Evolutionary conservation across 179 eudicot genomes (phyloP).

Genomic region (Vitellaria paradoxa): DNA sequence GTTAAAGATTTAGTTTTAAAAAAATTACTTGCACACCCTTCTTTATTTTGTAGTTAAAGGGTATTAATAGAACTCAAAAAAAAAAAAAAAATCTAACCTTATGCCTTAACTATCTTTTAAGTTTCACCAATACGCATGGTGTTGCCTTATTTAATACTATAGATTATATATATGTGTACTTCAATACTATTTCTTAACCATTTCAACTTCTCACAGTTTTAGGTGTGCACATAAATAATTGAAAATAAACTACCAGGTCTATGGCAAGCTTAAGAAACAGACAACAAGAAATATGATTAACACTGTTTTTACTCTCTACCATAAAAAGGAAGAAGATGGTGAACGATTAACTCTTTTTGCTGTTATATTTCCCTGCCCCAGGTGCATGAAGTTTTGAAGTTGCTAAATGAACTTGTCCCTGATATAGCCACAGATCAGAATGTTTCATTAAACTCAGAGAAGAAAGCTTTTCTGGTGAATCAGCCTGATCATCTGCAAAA

Average conservation of each 20-base stretch:
- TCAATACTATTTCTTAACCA: neutral
- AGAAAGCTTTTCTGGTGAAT: slow-evolving; percentile 51
- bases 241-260: neutral
- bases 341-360: neutral
- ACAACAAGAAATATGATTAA: no score
- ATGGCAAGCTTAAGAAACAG: no score
- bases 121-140: no score
- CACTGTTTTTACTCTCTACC: no score
- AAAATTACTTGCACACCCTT: no score
- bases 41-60: no score
- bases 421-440: slow-evolving; percentile 38
- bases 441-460: slow-evolving; percentile 34
- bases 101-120: no score
- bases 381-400: slow-evolving; percentile 75
- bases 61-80: no score
- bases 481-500: slow-evolving; percentile 58
- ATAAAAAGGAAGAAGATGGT: neutral
- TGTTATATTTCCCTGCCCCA: slow-evolving; percentile 20
- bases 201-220: neutral
- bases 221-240: neutral
- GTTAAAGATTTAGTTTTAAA: no score
- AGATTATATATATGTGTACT: no score
- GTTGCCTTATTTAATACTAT: no score
- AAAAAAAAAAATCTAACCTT: no score
- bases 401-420: slow-evolving; percentile 84